Evolutionary conservation across 768 basidiomycete species (phyloP), one percentile per base, ranked within the genome.

Genomic region (Boletellus emodensis): DNA sequence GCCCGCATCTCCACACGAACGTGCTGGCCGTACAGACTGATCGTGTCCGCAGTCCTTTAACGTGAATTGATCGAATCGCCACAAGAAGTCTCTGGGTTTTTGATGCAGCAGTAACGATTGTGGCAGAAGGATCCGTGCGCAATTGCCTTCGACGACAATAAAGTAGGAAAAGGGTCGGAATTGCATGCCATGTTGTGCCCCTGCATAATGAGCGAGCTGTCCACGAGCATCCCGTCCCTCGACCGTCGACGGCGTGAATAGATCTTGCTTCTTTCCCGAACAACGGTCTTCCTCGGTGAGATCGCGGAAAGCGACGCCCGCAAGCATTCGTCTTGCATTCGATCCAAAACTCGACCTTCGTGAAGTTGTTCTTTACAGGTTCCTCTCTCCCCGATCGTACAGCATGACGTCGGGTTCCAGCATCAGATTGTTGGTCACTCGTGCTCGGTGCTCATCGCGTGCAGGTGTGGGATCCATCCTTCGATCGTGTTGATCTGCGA

Each of bases 381-480:
- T 9, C 4, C n/a, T n/a, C 10, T 26, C 20, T 8, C 37, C 35
- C 9, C 18, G 17, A 12, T 32, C 17, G 46, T 39, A 36, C 18
- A 22, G 7, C 20, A 32, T 1, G 26, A 39, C 30, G 7, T 46
- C 46, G 12, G 26, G 18, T 17, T 46, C 38, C 3, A 46, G 37
- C 6, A 32, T 40, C 22, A 54, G 1, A 0, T 42, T 6, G 8
- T 55, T 48, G 7, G 3, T 22, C 0, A 20, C 33, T 53, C 10
- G 17, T 32, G 9, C 50, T 54, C 4, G n/a, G 44, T 51, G 40
- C 46, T 42, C 0, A 54, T 40, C 6, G 50, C 54, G 1, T 18
- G 8, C 0, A 52, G 20, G 26, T 26, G 20, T 6, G 51, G 46
- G 1, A 48, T 53, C 51, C 51, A 55, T 8, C 6, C 17, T 8